Conservation (phyloP, 306 rosid genomes). For the Fragaria iinumae region DNA sequence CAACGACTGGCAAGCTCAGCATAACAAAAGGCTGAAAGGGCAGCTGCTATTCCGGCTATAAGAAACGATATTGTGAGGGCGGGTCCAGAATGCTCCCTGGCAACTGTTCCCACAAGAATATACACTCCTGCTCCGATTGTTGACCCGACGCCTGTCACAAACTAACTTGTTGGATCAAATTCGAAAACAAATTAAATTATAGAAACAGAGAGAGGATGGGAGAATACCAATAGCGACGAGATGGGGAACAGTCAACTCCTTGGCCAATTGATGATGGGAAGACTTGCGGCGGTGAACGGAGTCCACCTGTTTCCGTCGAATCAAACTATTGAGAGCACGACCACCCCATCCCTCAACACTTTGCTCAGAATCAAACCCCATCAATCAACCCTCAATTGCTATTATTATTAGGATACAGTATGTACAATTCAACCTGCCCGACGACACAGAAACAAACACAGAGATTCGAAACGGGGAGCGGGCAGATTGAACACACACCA, state of each 20-base stretch:
- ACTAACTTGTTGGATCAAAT: too few species aligned
- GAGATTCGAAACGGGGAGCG: too few species aligned
- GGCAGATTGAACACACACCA: too few species aligned
- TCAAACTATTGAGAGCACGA: constrained; percentile 48
- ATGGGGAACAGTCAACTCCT: constrained; percentile 66
- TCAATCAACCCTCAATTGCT: constrained; percentile 8
- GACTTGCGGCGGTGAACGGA: constrained; percentile 35
- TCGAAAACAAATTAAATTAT: too few species aligned
- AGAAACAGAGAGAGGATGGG: not conserved
- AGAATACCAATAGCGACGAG: constrained; percentile 76
- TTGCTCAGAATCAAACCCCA: constrained; percentile 59
- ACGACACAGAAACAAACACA: too few species aligned
- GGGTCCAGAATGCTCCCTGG: constrained; percentile 90
- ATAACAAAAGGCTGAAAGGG: constrained; percentile 92
- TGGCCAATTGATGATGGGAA: constrained; percentile 57
- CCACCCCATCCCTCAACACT: constrained; percentile 15
- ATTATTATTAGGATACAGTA: too few species aligned
- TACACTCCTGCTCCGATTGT: constrained; percentile 98
- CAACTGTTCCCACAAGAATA: constrained; percentile 95
- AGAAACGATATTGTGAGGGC: constrained; percentile 76
- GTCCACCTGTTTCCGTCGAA: constrained; percentile 76
- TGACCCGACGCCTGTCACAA: constrained; percentile 68
- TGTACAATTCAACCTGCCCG: not conserved
- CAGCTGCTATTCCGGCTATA: constrained; percentile 90
- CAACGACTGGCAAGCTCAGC: constrained; percentile 95